These are phyloP conservation scores for Flaveria robusta DNA, from an alignment of 129 eudicot genomes.

Conservation along the genomic window DNA sequence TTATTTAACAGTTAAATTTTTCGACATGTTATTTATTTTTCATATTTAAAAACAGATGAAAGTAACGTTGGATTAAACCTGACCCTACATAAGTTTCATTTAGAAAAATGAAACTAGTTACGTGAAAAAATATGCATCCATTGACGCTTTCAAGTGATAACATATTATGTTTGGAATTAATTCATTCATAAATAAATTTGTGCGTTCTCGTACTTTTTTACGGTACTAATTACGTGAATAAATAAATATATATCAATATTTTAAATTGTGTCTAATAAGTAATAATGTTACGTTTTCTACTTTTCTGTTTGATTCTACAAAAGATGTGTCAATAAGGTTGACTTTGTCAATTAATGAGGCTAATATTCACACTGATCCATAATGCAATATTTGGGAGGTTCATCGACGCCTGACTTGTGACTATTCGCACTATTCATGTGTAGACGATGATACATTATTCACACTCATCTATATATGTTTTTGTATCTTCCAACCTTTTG, in stretches of 20 bases:
- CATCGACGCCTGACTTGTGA: neutral
- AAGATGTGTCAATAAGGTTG: neutral
- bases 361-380: neutral
- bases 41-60: too few species aligned
- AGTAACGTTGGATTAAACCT: too few species aligned
- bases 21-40: too few species aligned
- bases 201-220: too few species aligned
- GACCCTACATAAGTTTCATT: too few species aligned
- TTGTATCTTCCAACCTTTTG: neutral
- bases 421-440: neutral
- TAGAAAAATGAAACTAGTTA: neutral
- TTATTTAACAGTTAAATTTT: too few species aligned
- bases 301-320: neutral
- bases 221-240: neutral
- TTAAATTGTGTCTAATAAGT: neutral
- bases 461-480: neutral
- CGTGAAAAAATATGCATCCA: neutral
- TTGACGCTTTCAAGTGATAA: too few species aligned
- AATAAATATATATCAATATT: neutral
- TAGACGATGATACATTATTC: neutral
- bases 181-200: too few species aligned
- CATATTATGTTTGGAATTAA: too few species aligned
- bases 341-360: neutral
- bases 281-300: neutral
- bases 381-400: neutral